Conservation (phyloP, 148 eudicot genomes). For the Fagopyrum esculentum region DNA sequence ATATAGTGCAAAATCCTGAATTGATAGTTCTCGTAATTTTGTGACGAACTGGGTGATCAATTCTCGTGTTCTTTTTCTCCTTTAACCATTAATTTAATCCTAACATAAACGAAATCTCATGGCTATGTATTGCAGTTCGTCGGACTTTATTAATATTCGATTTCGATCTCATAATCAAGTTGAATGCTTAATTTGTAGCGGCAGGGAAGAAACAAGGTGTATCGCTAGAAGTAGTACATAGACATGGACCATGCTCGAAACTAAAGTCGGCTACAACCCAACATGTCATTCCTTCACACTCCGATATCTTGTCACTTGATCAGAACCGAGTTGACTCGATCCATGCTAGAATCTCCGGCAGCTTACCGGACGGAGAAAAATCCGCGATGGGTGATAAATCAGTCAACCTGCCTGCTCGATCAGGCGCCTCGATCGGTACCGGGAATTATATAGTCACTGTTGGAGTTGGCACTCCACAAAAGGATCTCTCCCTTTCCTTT, state of each 20-base stretch:
- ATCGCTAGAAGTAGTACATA: constrained; percentile 1
- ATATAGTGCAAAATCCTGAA: too few relatives aligned
- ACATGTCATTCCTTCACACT: constrained; percentile 14
- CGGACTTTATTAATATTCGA: not conserved
- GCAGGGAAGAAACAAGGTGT: not conserved
- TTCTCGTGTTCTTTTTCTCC: too few relatives aligned
- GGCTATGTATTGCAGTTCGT: too few relatives aligned
- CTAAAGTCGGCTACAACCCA: not conserved
- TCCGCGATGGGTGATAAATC: not conserved
- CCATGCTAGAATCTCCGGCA: constrained; percentile 22
- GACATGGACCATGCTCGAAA: constrained; percentile 11
- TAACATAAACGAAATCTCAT: too few relatives aligned
- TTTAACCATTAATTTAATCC: too few relatives aligned
- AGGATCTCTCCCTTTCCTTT: constrained; percentile 46
- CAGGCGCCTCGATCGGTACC: constrained; percentile 48
- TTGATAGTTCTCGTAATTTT: too few relatives aligned
- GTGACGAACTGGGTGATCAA: too few relatives aligned
- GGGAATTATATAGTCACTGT: constrained; percentile 54
- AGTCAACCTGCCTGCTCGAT: constrained; percentile 42
- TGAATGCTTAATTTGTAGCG: not conserved
- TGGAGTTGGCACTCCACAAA: constrained; percentile 55
- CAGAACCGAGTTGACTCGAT: constrained; percentile 57
- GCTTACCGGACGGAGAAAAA: constrained; percentile 7
- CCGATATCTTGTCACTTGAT: constrained; percentile 38
- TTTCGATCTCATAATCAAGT: too few relatives aligned